phyloP scores from a whole-genome alignment of 352 stramenopile species.

The Globisporangium apiculatum region DNA sequence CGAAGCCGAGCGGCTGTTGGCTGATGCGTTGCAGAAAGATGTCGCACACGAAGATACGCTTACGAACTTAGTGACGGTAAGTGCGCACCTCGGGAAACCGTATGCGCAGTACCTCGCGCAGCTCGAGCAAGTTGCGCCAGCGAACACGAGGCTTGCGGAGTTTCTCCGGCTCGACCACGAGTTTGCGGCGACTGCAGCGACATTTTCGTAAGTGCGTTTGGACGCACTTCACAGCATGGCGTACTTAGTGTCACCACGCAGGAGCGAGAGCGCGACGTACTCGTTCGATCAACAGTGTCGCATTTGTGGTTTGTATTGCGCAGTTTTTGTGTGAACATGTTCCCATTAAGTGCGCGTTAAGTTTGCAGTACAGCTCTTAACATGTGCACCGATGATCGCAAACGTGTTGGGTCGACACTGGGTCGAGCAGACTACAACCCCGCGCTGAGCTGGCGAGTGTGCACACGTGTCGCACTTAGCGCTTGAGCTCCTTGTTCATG shows the following conservation, averaged over 20 bases:
- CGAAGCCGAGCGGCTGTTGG: constrained; percentile 85
- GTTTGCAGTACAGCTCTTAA: too few species aligned
- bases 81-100: constrained; percentile 86
- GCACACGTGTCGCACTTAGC: constrained; percentile 19
- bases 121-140: constrained; percentile 68
- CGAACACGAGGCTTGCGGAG: constrained; percentile 66
- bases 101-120: constrained; percentile 71
- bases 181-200: constrained; percentile 59
- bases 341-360: too few species aligned
- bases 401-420: too few species aligned
- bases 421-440: too few species aligned
- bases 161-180: constrained; percentile 60
- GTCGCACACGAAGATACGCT: constrained; percentile 89
- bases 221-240: not conserved
- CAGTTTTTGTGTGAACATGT: too few species aligned
- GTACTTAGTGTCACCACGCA: not conserved
- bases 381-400: too few species aligned
- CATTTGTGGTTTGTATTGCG: too few species aligned
- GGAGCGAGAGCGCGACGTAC: too few species aligned
- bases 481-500: constrained; percentile 90
- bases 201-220: constrained; percentile 38
- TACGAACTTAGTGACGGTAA: constrained; percentile 91
- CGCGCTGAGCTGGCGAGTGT: too few species aligned
- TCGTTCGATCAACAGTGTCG: too few species aligned
- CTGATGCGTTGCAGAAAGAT: constrained; percentile 84